Evolutionary conservation across 352 stramenopile species (phyloP).

Genomic region (Globisporangium perplexum): DNA sequence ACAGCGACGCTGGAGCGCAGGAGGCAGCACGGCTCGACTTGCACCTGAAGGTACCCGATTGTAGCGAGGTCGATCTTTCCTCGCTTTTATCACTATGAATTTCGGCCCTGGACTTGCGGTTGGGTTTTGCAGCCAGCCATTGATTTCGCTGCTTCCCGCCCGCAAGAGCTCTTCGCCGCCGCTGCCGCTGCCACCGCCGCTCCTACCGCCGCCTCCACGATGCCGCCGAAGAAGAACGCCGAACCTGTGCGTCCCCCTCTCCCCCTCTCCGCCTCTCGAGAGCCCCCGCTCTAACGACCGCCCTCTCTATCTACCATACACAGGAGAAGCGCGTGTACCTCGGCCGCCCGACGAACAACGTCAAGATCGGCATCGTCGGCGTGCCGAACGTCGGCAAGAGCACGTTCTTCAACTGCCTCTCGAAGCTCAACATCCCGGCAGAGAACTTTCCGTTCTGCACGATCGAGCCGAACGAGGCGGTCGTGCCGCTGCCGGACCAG

Average conservation of each 20-base stretch:
- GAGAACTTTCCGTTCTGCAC: slow-evolving; percentile 97
- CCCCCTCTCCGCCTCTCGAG: neutral
- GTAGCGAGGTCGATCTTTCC: too few species aligned
- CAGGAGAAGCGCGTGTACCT: slow-evolving; percentile 69
- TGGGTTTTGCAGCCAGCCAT: too few species aligned
- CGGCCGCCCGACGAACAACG: slow-evolving; percentile 87
- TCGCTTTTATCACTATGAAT: too few species aligned
- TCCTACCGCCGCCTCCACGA: too few species aligned
- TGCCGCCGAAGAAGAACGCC: slow-evolving; percentile 86
- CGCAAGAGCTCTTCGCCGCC: too few species aligned
- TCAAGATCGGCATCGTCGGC: slow-evolving; percentile 98
- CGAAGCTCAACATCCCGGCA: slow-evolving; percentile 89
- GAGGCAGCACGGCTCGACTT: too few species aligned
- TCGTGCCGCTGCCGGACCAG: slow-evolving; percentile 96
- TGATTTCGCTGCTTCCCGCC: neutral
- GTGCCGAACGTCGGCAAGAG: slow-evolving; percentile 99
- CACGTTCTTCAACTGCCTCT: slow-evolving; percentile 99
- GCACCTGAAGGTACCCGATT: too few species aligned
- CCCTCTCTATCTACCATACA: neutral
- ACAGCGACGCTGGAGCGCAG: too few species aligned
- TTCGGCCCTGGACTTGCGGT: too few species aligned
- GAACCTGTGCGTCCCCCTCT: slow-evolving; percentile 26
- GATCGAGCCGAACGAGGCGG: slow-evolving; percentile 98
- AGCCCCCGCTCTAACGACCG: neutral
- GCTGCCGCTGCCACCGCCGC: too few species aligned